A percentile compares a stretch with the other conserved stretches of the same genome.
These are phyloP conservation scores for Penicillium mononematosum DNA, from an alignment of 495 filamentous ascomycete species.

Conservation along the genomic window DNA sequence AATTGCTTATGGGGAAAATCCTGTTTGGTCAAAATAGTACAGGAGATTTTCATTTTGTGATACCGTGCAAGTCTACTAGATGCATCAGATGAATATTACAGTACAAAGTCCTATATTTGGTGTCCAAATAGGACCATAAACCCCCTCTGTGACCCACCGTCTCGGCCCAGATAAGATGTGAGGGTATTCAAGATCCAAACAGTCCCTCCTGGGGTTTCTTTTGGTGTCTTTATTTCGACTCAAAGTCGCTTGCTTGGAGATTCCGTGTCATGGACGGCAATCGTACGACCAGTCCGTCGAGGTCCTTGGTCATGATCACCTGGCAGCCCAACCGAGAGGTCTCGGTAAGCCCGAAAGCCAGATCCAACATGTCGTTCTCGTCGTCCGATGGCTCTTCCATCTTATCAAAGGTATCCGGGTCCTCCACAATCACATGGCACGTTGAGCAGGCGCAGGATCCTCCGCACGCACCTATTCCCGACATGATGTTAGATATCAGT, in stretches of 20 bases:
- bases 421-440: slow-evolving; percentile 91
- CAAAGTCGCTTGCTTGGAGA: slow-evolving; percentile 90
- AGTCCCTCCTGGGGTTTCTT: not conserved
- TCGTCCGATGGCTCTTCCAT: slow-evolving; percentile 93
- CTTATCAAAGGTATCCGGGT: slow-evolving; percentile 81
- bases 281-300: slow-evolving; percentile 81
- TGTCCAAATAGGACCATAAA: slow-evolving; percentile 18
- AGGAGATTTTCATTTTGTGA: slow-evolving; percentile 31
- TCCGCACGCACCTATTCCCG: slow-evolving; percentile 72
- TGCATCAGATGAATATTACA: slow-evolving; percentile 24
- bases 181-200: slow-evolving; percentile 6
- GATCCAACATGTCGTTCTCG: slow-evolving; percentile 98
- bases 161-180: not conserved
- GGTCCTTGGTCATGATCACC: slow-evolving; percentile 82
- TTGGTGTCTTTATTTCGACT: slow-evolving; percentile 33
- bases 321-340: slow-evolving; percentile 96
- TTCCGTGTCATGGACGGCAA: slow-evolving; percentile 94
- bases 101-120: slow-evolving; percentile 26
- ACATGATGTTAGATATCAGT: slow-evolving; percentile 1
- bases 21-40: slow-evolving; percentile 25
- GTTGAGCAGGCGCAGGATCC: slow-evolving; percentile 96
- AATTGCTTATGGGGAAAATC: slow-evolving; percentile 25
- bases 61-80: slow-evolving; percentile 21
- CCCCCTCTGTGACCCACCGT: not conserved
- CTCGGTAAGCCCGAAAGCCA: slow-evolving; percentile 94